Percentiles rank a stretch among this genome's conserved stretches.
Conservation (phyloP, 805 yeast species). For the Myxozyma vanderwaltii region DNA sequence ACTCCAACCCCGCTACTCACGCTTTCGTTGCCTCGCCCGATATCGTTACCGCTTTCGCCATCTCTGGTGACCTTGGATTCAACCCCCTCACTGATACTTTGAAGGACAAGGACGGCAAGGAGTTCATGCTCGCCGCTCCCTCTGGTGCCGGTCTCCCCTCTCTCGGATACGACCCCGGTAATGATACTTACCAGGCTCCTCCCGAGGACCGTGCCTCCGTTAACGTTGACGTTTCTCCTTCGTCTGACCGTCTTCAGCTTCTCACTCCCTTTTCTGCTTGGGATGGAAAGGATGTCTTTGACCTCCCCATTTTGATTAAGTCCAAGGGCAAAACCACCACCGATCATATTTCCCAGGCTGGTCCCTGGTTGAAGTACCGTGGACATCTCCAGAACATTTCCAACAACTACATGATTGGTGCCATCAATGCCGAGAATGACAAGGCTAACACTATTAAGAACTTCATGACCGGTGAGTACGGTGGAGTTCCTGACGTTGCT, state of each 20-base stretch:
- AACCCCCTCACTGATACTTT: slow-evolving; percentile 90
- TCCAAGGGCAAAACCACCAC: slow-evolving; percentile 99
- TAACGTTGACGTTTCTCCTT: slow-evolving; percentile 71
- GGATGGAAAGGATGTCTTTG: slow-evolving; percentile 75
- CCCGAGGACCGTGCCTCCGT: slow-evolving; percentile 60
- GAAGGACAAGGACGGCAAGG: slow-evolving; percentile 63
- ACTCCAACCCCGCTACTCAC: slow-evolving; percentile 96
- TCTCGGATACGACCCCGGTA: slow-evolving; percentile 57
- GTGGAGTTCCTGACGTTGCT: slow-evolving; percentile 88
- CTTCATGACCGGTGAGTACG: slow-evolving; percentile 64
- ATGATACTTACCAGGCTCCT: slow-evolving; percentile 69
- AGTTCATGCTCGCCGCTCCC: slow-evolving; percentile 73
- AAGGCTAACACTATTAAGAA: slow-evolving; percentile 91
- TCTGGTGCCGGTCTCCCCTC: slow-evolving; percentile 75
- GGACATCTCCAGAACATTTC: slow-evolving; percentile 97
- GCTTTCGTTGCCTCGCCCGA: slow-evolving; percentile 99
- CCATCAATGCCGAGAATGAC: slow-evolving; percentile 94
- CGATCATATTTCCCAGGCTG: slow-evolving; percentile 98
- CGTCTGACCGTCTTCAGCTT: slow-evolving; percentile 88
- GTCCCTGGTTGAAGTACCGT: slow-evolving; percentile 97
- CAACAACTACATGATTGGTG: slow-evolving; percentile 93
- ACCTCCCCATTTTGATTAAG: slow-evolving; percentile 74
- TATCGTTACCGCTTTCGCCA: slow-evolving; percentile 94
- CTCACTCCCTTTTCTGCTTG: slow-evolving; percentile 86
- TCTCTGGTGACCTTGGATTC: slow-evolving; percentile 88